Evolutionary conservation across 345 rosid genomes (phyloP), one percentile per base, ranked within the genome.

Genomic region (Gossypium arboreum): DNA sequence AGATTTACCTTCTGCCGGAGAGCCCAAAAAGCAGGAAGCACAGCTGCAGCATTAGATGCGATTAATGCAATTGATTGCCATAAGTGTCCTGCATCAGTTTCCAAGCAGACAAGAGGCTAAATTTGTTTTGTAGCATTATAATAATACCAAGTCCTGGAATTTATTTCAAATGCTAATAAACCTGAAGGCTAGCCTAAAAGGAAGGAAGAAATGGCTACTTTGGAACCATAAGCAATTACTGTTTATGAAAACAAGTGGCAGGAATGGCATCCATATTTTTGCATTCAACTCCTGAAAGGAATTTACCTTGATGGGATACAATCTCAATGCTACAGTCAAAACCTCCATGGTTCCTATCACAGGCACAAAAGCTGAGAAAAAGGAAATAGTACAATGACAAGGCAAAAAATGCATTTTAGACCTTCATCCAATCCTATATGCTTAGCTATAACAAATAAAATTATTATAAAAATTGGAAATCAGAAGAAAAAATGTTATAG

Each of bases 301-400:
- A 47, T 45, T 43, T 80, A 93, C 99, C 95, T 91, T 66, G 81
- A 79, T 59, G 90, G 27, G 98, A 90, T 52, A 95, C 93, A 75
- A 95, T 76, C 81, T 91, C 96, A 57, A 88, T 63, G 78, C 98
- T 86, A 73, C 98, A 95, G 83, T 95, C 99, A 86, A 95, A 91
- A 58, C 98, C 99, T 79, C 99, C 99, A 73, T 95, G 99, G 45
- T 84, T 87, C 72, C 92, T 87, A 79, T 92, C 97, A 76, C 99
- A 95, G 70, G 94, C 79, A 71, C 97, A 95, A 81, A 83, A 93
- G 85, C 98, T 94, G 90, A 77, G 77, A 84, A 79, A 80, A 66
- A 82, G 55, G 77, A 82, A 70, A 77, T 20, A 39, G 45, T n/a
- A 73, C 50, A 72, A 20, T 71, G 24, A 59, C 61, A 73, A 55